Percentiles rank a stretch among this genome's conserved stretches.
Evolutionary conservation across 164 flowering plant species (phyloP).

Genomic region (Liquidambar formosana): DNA sequence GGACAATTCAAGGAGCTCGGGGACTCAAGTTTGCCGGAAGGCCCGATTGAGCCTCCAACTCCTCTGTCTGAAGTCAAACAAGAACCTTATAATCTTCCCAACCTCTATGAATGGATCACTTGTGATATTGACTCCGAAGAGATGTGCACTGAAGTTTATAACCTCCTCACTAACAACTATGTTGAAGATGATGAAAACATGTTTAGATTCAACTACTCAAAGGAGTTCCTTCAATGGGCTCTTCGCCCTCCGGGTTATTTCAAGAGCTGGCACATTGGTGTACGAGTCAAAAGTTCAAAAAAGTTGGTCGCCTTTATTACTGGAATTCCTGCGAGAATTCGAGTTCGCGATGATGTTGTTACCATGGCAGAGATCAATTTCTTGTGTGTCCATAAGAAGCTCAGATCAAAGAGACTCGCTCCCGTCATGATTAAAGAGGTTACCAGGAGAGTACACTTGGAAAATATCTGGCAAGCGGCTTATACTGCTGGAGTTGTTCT

Average conservation of each 20-base stretch:
- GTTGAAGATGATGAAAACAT: constrained; percentile 64
- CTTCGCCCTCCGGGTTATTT: constrained; percentile 51
- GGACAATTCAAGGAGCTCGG: constrained; percentile 57
- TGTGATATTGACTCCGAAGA: constrained; percentile 48
- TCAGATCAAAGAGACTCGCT: constrained; percentile 48
- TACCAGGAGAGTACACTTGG: constrained; percentile 55
- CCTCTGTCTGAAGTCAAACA: constrained; percentile 51
- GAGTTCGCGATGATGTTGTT: constrained; percentile 37
- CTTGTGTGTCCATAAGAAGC: constrained; percentile 59
- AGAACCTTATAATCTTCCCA: constrained; percentile 52
- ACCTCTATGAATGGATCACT: constrained; percentile 45
- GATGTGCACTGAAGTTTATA: constrained; percentile 46
- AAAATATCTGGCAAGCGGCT: constrained; percentile 62
- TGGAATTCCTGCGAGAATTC: constrained; percentile 50
- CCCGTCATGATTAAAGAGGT: constrained; percentile 63
- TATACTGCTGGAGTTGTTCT: constrained; percentile 62
- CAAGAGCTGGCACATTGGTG: constrained; percentile 63
- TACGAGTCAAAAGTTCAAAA: constrained; percentile 41
- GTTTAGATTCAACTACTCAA: constrained; percentile 59
- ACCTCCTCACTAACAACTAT: constrained; percentile 42
- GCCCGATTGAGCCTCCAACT: constrained; percentile 48
- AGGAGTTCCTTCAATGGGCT: constrained; percentile 56
- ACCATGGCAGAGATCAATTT: constrained; percentile 58
- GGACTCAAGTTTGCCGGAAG: constrained; percentile 45
- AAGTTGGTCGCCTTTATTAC: constrained; percentile 59